Conservation (phyloP, 2,329 filamentous ascomycete genomes). For the Colletotrichum sp. region DNA sequence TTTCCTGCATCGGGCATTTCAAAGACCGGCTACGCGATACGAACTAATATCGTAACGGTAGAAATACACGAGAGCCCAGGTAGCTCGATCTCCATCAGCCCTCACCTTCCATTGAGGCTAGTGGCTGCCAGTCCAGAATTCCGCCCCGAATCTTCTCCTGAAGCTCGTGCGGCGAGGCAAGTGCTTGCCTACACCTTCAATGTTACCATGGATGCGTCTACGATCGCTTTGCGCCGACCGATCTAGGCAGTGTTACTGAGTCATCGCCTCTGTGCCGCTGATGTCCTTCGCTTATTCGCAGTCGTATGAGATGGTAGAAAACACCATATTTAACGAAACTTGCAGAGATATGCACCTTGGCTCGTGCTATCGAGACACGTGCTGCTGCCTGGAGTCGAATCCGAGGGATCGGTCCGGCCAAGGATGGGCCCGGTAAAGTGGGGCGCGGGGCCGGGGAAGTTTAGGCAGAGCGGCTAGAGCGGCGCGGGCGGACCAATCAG, state of each 20-base stretch:
- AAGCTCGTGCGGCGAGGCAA: rapidly evolving
- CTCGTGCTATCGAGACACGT: background rate
- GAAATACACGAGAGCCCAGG: rapidly evolving
- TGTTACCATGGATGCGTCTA: background rate
- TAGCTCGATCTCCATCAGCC: too few species aligned
- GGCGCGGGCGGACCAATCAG: background rate
- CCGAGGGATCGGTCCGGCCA: background rate
- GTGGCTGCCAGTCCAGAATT: background rate
- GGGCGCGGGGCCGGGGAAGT: background rate
- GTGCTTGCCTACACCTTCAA: background rate
- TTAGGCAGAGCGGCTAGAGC: background rate
- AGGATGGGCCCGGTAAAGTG: background rate
- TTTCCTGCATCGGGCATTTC: rapidly evolving
- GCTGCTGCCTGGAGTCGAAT: background rate
- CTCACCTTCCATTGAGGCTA: rapidly evolving
- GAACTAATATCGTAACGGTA: background rate
- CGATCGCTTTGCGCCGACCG: background rate
- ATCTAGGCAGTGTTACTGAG: background rate
- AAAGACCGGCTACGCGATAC: background rate
- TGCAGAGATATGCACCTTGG: background rate
- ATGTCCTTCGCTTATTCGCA: background rate
- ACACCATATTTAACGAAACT: background rate
- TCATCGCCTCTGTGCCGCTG: background rate
- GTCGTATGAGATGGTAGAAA: background rate
- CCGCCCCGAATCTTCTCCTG: background rate